phyloP scores from a whole-genome alignment of 2,329 filamentous ascomycete species.

The Colletotrichum phormii region DNA sequence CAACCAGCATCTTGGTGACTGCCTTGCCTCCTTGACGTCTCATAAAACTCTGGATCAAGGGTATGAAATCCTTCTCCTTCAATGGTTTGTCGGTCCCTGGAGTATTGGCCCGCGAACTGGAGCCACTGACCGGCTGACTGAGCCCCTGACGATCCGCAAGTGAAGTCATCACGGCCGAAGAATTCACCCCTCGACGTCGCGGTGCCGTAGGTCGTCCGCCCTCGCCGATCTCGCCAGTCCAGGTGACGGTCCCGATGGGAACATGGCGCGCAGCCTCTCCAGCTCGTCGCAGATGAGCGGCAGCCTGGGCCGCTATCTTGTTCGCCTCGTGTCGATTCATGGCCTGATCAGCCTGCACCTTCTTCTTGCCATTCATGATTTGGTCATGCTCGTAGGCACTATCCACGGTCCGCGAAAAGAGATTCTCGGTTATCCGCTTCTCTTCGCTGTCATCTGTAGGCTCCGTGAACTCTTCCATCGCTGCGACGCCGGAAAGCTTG shows the following conservation, averaged over 20 bases:
- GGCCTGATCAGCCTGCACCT: conserved; percentile 77
- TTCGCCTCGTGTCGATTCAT: conserved; percentile 87
- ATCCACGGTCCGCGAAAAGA: conserved; percentile 89
- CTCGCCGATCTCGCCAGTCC: conserved; percentile 88
- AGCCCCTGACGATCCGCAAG: conserved; percentile 68
- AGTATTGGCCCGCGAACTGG: conserved; percentile 60
- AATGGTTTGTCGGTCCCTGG: conserved; percentile 53
- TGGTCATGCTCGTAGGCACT: conserved; percentile 94
- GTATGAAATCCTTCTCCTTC: conserved; percentile 72
- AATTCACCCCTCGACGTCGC: conserved; percentile 64
- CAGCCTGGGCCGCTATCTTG: conserved; percentile 81
- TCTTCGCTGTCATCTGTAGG: conserved; percentile 68
- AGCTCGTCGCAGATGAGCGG: conserved; percentile 78
- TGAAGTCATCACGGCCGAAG: conserved; percentile 66
- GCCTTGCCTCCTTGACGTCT: conserved; percentile 80
- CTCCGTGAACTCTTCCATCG: conserved; percentile 72
- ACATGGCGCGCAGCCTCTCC: conserved; percentile 78
- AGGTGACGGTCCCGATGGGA: conserved; percentile 88
- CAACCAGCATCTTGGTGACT: conserved; percentile 86
- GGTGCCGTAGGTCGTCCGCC: conserved; percentile 75
- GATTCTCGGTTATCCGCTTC: conserved; percentile 85
- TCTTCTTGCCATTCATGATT: conserved; percentile 82
- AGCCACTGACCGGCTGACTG: conserved; percentile 47
- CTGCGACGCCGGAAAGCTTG: conserved; percentile 70
- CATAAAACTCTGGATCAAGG: conserved; percentile 83